Evolutionary conservation across 2,329 filamentous ascomycete species (phyloP).

Genomic region (Apiospora marii): DNA sequence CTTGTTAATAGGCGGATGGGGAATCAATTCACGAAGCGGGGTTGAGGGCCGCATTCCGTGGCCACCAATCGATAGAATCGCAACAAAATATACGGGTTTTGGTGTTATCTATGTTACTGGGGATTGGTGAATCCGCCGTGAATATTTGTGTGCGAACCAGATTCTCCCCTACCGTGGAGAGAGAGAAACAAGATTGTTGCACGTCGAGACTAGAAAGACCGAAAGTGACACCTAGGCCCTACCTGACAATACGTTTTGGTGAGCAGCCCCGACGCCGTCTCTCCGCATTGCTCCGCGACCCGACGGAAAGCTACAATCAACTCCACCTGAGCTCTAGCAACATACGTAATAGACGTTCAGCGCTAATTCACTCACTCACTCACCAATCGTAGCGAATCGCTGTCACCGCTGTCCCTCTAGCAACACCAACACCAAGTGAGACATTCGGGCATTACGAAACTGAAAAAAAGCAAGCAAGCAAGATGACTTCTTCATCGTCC

Average conservation of each 20-base stretch:
- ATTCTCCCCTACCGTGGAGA: background rate
- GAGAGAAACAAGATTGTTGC: background rate
- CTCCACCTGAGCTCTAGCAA: slow-evolving; percentile 13
- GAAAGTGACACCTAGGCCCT: too few species aligned
- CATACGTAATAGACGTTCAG: background rate
- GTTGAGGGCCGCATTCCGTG: slow-evolving; percentile 27
- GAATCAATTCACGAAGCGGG: slow-evolving; percentile 20
- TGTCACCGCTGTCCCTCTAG: too few species aligned
- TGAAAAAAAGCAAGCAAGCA: slow-evolving; percentile 11
- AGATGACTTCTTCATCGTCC: background rate
- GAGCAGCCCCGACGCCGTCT: slow-evolving; percentile 23
- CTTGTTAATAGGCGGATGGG: slow-evolving; percentile 3
- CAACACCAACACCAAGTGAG: slow-evolving; percentile 26
- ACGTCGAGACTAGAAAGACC: background rate
- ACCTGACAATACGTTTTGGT: background rate
- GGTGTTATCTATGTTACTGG: background rate
- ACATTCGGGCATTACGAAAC: background rate
- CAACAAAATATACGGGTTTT: background rate
- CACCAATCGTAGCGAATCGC: slow-evolving; percentile 6
- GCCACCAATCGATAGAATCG: background rate
- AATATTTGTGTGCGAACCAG: background rate
- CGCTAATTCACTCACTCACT: background rate
- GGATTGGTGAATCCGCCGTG: background rate
- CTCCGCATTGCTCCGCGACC: slow-evolving; percentile 24
- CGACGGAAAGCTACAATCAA: slow-evolving; percentile 1